phyloP scores from a whole-genome alignment of 768 basidiomycete species.

The Mycena polygramma region DNA sequence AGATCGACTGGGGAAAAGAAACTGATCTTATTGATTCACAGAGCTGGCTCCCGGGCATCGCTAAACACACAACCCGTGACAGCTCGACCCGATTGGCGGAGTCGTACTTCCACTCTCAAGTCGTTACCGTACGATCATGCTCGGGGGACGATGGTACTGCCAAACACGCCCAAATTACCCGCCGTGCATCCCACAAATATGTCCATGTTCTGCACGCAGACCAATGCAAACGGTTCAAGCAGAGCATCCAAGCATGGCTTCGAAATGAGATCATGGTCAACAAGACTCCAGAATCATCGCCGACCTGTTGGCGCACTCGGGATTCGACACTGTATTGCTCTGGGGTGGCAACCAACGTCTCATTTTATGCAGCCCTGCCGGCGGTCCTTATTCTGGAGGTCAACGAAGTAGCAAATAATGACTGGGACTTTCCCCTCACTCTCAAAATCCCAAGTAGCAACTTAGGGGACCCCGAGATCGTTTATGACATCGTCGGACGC shows the following conservation, averaged over 20 bases:
- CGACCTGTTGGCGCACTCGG: not conserved
- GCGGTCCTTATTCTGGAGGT: constrained; percentile 3
- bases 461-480: constrained; percentile 23
- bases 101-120: not conserved
- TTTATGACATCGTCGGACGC: constrained; percentile 44
- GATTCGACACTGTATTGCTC: not conserved
- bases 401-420: constrained; percentile 30
- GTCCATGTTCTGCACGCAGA: not conserved
- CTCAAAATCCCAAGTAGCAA: constrained; percentile 24
- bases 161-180: constrained; percentile 5
- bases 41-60: not conserved
- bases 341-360: constrained; percentile 16
- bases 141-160: not conserved
- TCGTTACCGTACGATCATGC: not conserved
- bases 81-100: not conserved
- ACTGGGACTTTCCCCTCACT: constrained; percentile 42
- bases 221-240: not conserved
- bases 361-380: constrained; percentile 29
- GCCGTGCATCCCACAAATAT: not conserved
- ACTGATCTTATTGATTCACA: not conserved
- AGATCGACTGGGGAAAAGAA: not conserved
- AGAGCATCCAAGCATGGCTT: not conserved
- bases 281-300: not conserved
- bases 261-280: not conserved
- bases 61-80: not conserved